phyloP scores from a whole-genome alignment of 2,329 filamentous ascomycete species.

The Talaromyces islandicus region DNA sequence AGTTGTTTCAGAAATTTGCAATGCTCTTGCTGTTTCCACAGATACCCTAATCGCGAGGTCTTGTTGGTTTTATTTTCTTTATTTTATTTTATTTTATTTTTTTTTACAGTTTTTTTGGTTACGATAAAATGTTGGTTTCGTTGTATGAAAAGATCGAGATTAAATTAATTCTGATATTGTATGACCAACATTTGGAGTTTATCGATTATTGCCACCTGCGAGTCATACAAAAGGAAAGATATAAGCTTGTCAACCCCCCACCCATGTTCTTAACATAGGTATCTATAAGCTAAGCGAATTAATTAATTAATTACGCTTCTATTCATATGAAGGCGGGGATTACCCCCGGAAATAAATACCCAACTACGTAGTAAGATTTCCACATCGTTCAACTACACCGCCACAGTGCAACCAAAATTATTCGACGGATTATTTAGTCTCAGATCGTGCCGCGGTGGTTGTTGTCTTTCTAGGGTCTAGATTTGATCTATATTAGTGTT shows the following conservation, averaged over 20 bases:
- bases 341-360: background rate
- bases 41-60: background rate
- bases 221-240: too few species aligned
- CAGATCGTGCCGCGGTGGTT: background rate
- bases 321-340: background rate
- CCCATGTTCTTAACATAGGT: background rate
- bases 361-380: background rate
- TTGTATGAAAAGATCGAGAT: background rate
- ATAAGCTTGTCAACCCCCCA: background rate
- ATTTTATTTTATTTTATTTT: constrained; percentile 18
- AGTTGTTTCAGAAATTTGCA: background rate
- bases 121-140: background rate
- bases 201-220: background rate
- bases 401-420: background rate
- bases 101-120: constrained; percentile 5
- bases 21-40: background rate
- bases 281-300: background rate
- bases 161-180: background rate
- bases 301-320: background rate
- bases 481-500: background rate
- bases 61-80: background rate
- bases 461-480: background rate
- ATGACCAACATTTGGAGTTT: background rate
- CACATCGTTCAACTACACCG: background rate
- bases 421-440: background rate